These are phyloP conservation scores for Cardamine occulta DNA, from an alignment of 345 rosid species.

Conservation along the genomic window DNA sequence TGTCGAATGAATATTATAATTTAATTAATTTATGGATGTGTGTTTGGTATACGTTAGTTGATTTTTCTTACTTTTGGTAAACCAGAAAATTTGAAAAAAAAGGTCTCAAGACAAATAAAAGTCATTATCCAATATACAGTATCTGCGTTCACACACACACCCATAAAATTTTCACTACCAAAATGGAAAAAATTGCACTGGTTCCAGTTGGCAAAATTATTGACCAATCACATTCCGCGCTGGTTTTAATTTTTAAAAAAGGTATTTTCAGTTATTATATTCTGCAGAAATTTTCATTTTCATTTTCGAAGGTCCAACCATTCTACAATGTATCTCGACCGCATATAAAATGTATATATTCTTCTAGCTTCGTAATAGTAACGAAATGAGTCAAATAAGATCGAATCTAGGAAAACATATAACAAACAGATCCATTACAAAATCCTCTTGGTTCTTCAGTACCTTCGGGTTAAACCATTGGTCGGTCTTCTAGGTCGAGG, in stretches of 20 bases:
- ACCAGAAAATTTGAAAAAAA: conserved; percentile 26
- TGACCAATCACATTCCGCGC: not conserved
- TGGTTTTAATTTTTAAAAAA: not conserved
- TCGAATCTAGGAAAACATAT: not conserved
- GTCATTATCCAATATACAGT: not conserved
- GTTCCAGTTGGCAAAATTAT: not conserved
- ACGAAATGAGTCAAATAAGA: not conserved
- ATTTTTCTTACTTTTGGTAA: conserved; percentile 31
- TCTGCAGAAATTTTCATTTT: not conserved
- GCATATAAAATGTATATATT: not conserved
- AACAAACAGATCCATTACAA: not conserved
- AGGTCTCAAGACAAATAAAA: not conserved
- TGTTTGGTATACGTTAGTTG: conserved; percentile 36
- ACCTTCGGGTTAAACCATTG: not conserved
- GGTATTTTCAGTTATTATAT: not conserved
- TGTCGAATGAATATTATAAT: conserved; percentile 27
- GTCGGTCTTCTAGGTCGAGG: conserved; percentile 21
- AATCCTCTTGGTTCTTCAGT: not conserved
- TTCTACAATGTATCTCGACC: not conserved
- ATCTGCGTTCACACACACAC: conserved; percentile 24
- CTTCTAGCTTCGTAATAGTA: not conserved
- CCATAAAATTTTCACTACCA: not conserved
- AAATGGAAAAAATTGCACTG: not conserved
- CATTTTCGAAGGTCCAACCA: not conserved
- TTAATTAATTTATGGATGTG: conserved; percentile 39